Evolutionary conservation across 2,329 filamentous ascomycete species (phyloP).

Genomic region (Penicillium griseofulvum): DNA sequence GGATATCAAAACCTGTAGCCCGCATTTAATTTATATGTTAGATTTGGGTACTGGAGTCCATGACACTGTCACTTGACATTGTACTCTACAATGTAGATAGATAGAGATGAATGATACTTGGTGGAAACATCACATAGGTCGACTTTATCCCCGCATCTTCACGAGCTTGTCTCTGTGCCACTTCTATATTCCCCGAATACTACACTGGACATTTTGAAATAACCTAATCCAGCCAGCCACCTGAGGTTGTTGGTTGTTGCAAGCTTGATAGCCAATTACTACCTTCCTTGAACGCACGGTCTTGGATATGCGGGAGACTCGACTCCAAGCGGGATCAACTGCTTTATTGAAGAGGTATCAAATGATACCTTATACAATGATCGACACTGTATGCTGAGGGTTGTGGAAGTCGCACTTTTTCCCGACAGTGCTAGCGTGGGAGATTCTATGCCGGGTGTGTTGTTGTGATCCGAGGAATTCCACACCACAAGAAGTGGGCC

Average conservation of each 20-base stretch:
- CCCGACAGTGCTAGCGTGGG: background rate
- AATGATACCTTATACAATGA: background rate
- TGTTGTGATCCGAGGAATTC: background rate
- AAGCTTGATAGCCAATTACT: conserved; percentile 2
- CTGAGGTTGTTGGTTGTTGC: background rate
- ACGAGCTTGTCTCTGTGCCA: background rate
- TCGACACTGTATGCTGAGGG: background rate
- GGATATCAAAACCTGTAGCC: background rate
- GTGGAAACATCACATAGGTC: background rate
- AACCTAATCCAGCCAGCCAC: background rate
- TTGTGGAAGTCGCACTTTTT: background rate
- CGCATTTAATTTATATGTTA: background rate
- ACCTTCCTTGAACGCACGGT: background rate
- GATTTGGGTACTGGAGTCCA: background rate
- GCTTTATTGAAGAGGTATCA: background rate
- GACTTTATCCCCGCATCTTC: background rate
- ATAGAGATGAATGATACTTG: background rate
- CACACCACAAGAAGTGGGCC: background rate
- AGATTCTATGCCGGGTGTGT: background rate
- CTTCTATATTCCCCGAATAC: background rate
- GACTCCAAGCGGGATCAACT: background rate
- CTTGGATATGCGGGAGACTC: background rate
- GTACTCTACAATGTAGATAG: background rate
- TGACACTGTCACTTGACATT: background rate
- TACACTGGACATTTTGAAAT: background rate